These are phyloP conservation scores for Schizophyllum amplum DNA, from an alignment of 1,284 basidiomycete species.

Conservation along the genomic window DNA sequence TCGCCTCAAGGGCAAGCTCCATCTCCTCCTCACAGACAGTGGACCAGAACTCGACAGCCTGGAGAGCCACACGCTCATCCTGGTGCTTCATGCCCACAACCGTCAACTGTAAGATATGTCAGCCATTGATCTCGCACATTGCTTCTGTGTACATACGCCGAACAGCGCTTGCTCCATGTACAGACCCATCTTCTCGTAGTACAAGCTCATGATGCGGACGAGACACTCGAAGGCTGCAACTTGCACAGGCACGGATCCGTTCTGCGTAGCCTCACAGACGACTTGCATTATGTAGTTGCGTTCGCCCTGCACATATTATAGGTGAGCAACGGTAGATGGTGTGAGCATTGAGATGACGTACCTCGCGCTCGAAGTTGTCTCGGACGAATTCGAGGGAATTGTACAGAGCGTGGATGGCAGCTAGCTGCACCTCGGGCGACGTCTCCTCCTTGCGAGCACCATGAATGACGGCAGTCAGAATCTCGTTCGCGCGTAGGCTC, in stretches of 20 bases:
- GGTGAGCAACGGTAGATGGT: constrained; percentile 5
- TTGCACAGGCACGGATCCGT: constrained; percentile 70
- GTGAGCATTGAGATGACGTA: too few relatives aligned
- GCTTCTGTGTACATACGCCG: constrained; percentile 52
- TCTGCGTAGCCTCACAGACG: constrained; percentile 97
- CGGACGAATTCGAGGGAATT: constrained; percentile 98
- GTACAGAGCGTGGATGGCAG: constrained; percentile 88
- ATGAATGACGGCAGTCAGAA: constrained; percentile 97
- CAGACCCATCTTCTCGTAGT: constrained; percentile 98
- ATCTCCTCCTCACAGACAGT: constrained; percentile 98
- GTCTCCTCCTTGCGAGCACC: constrained; percentile 96
- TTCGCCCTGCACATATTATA: constrained; percentile 85
- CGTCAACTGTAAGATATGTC: constrained; percentile 59
- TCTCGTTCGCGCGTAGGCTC: constrained; percentile 89
- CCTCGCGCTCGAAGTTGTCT: constrained; percentile 97
- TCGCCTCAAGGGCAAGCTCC: constrained; percentile 86
- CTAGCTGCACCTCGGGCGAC: constrained; percentile 89
- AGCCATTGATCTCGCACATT: constrained; percentile 11
- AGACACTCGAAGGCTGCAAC: constrained; percentile 93
- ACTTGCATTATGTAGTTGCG: constrained; percentile 99
- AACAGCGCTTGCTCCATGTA: constrained; percentile 99
- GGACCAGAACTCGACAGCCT: constrained; percentile 99
- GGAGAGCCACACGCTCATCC: constrained; percentile 88
- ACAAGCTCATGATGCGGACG: constrained; percentile 94
- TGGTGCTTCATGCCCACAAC: constrained; percentile 97